A percentile compares a stretch with the other conserved stretches of the same genome.
Evolutionary conservation across 2,329 filamentous ascomycete species (phyloP).

Genomic region (Fusarium robinianum): DNA sequence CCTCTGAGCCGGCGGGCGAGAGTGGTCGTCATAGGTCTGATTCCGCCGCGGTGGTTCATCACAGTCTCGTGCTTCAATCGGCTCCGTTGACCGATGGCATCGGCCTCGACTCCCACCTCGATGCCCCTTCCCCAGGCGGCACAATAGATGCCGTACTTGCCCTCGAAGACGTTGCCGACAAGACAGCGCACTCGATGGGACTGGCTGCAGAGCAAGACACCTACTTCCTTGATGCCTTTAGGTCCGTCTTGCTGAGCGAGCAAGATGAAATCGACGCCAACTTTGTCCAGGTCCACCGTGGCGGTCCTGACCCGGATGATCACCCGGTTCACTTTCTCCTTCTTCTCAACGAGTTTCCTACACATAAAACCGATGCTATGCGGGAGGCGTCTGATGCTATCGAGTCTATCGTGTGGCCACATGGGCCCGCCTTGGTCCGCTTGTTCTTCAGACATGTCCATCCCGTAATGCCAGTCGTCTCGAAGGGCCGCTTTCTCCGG

Average conservation of each 20-base stretch:
- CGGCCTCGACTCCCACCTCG: slow-evolving; percentile 1
- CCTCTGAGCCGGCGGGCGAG: slow-evolving; percentile 6
- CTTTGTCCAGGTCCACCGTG: slow-evolving; percentile 48
- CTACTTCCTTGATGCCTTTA: slow-evolving; percentile 51
- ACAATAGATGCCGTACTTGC: slow-evolving; percentile 36
- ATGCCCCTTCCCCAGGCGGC: slow-evolving; percentile 12
- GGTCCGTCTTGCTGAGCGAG: slow-evolving; percentile 51
- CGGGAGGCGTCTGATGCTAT: slow-evolving; percentile 47
- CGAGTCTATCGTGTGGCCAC: slow-evolving; percentile 47
- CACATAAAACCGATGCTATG: slow-evolving; percentile 46
- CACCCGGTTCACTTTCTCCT: slow-evolving; percentile 53
- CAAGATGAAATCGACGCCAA: slow-evolving; percentile 51
- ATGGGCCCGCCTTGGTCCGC: slow-evolving; percentile 48
- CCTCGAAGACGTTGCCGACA: slow-evolving; percentile 48
- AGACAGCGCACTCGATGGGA: slow-evolving; percentile 52
- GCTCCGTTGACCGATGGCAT: not conserved
- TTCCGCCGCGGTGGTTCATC: slow-evolving; percentile 33
- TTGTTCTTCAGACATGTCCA: slow-evolving; percentile 53
- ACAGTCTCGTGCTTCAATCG: slow-evolving; percentile 30
- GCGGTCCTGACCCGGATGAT: slow-evolving; percentile 40
- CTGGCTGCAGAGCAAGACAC: slow-evolving; percentile 52
- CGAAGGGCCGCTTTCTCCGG: slow-evolving; percentile 49
- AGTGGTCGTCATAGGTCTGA: slow-evolving; percentile 11
- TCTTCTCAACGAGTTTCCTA: slow-evolving; percentile 50
- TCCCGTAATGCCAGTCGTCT: slow-evolving; percentile 49